phyloP scores from a whole-genome alignment of 352 stramenopile genomes.

The Globisporangium barbulae region DNA sequence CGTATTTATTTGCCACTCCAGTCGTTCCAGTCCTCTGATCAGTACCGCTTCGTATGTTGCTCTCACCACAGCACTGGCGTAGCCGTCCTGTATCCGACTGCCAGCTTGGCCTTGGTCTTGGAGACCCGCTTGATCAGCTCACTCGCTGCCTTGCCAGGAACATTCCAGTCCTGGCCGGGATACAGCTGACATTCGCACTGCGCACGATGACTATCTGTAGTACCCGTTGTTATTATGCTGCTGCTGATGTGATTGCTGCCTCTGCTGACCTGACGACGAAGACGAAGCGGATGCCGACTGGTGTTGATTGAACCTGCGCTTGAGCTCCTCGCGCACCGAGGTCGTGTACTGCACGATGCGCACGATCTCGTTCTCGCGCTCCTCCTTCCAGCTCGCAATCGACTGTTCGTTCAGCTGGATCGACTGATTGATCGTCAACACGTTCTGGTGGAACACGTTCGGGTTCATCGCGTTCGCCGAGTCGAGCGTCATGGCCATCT shows the following conservation, averaged over 20 bases:
- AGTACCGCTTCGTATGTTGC: too few relatives aligned
- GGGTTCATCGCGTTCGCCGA: slow-evolving; percentile 24
- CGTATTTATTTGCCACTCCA: too few relatives aligned
- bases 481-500: slow-evolving; percentile 38
- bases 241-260: background rate
- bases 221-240: background rate
- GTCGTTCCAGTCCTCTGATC: too few relatives aligned
- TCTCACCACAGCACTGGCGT: too few relatives aligned
- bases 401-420: slow-evolving; percentile 46
- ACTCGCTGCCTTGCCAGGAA: background rate
- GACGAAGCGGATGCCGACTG: slow-evolving; percentile 15
- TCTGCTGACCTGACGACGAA: slow-evolving; percentile 15
- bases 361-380: slow-evolving; percentile 63
- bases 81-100: background rate
- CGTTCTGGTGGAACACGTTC: slow-evolving; percentile 36
- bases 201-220: background rate
- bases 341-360: slow-evolving; percentile 69
- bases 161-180: background rate
- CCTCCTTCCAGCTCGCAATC: slow-evolving; percentile 39
- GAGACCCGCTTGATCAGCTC: background rate
- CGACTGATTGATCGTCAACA: slow-evolving; percentile 36
- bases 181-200: background rate
- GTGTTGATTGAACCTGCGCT: slow-evolving; percentile 33
- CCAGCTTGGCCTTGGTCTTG: background rate
- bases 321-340: slow-evolving; percentile 48